Evolutionary conservation across 768 basidiomycete genomes (phyloP).

Genomic region (Mycena galericulata): DNA sequence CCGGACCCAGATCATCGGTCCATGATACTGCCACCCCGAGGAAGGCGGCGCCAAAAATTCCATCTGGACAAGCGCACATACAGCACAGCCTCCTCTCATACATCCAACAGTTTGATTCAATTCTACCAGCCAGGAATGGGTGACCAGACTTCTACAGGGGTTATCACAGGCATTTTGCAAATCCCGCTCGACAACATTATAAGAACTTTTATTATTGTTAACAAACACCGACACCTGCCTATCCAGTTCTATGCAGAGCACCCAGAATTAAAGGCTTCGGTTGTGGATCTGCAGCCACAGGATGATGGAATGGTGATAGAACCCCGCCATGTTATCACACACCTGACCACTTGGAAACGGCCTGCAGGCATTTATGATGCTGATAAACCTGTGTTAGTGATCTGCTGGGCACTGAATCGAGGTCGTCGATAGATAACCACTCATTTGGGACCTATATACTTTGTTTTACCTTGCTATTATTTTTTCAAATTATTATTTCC

Average conservation of each 20-base stretch:
- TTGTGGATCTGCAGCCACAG: background rate
- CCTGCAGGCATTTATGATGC: background rate
- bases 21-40: constrained; percentile 22
- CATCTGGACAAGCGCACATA: constrained; percentile 24
- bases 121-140: constrained; percentile 19
- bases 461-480: too few species aligned
- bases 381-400: background rate
- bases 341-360: constrained; percentile 17
- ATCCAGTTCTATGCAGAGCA: constrained; percentile 12
- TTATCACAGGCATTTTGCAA: constrained; percentile 4
- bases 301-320: constrained; percentile 7
- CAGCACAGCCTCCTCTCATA: constrained; percentile 3
- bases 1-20: constrained; percentile 16
- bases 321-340: constrained; percentile 19
- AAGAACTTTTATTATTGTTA: constrained; percentile 15
- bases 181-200: constrained; percentile 22
- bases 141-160: constrained; percentile 8
- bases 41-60: constrained; percentile 10
- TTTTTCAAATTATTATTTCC: too few species aligned
- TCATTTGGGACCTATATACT: too few species aligned
- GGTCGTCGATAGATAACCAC: constrained; percentile 5
- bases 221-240: background rate
- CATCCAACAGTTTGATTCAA: constrained; percentile 14
- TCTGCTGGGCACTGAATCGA: constrained; percentile 31
- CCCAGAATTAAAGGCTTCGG: constrained; percentile 5